Evolutionary conservation across 805 yeast species (phyloP), one percentile per base, ranked within the genome.

Genomic region (Wickerhamiella nectarea): DNA sequence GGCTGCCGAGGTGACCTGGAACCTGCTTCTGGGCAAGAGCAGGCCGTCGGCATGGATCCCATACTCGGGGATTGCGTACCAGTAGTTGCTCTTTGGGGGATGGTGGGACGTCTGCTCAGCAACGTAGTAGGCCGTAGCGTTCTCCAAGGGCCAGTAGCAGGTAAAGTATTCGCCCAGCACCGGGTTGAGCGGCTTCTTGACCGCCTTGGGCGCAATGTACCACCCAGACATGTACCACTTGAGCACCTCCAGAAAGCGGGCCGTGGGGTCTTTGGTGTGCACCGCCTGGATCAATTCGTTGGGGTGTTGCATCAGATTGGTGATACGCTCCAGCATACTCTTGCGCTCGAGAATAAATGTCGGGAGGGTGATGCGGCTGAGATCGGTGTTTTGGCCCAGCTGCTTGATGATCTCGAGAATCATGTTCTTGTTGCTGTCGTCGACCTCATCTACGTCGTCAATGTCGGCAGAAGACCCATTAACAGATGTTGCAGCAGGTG

Each of bases 161-260:
- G 84, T 74, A 61, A 84, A 91, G 52, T 80, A 72, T 59, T 91
- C 98, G 24, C 97, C 96, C 20, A 91, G 59, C 6, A 91, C 85
- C 1, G 98, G 98, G 58, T 91, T 91, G 55, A 91, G 68, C 0
- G 98, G 98, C 62, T 91, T 91, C 60, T 91, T 91, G 12, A 91
- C 98, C 3, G 97, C 98, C 59, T 89, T 89, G 22, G 97, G 98
- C 1, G 96, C 91, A 59, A 91, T 91, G 58, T 91, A 96, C 97
- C 97, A 91, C 38, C 93, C 85, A 3, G 95, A 75, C 61, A 91
- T 69, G 60, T 91, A 91, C 95, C 95, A 89, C 56, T 76, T 75
- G 18, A 81, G 78, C 6, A 89, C 78, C 36, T 73, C 65, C 6
- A 84, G 56, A 54, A 91, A 87, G 46, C 97, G 71, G 45, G 74